Base-by-base conservation (phyloP, 176 grass and related monocot genomes). In the Zoysia japonica region DNA sequence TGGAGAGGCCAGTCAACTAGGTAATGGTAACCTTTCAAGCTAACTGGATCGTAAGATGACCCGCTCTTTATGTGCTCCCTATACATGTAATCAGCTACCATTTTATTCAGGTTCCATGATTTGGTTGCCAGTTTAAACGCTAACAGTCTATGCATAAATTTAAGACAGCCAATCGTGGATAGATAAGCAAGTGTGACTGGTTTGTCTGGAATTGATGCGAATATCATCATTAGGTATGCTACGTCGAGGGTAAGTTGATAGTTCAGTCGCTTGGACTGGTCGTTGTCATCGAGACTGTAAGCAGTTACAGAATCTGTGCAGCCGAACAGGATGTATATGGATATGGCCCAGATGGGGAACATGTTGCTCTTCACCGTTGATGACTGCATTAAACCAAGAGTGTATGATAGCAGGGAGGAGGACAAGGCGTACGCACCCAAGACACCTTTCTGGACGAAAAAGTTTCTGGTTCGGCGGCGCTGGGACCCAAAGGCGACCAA, bases 1-100 rank as follows among this genome's bases (percentile, higher is more conserved):
- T 5, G 12, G 7, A 62, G 65, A 5, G 74, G 82, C 54, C 82
- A 84, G 4, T 84, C 73, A 5, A 84, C 82, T 15, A 71, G 17
- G 66, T 84, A 84, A 52, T n/a, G 54, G 2, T 69, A 84, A 63
- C 66, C 82, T 84, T 78, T 55, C 82, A 84, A 45, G 55, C n/a
- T 78, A 14, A 16, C 39, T 36, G 82, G 74, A 45, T 71, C 44
- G 5, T 76, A 76, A 47, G 56, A 64, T 50, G 60, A 37, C 10
- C 13, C n/a, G 42, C 54, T 60, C 11, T 4, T 77, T 11, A 9
- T 9, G 9, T 84, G 66, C 7, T 84, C 66, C n/a, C 19, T 0
- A 14, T 78, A 44, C 82, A 84, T 84, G 74, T 78, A 78, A 14
- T 84, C 82, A 0, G 74, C 82, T n/a, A 84, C 74, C 46, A 54